These are phyloP conservation scores for Talaromyces ruber DNA, from an alignment of 495 filamentous ascomycete species.

Conservation along the genomic window DNA sequence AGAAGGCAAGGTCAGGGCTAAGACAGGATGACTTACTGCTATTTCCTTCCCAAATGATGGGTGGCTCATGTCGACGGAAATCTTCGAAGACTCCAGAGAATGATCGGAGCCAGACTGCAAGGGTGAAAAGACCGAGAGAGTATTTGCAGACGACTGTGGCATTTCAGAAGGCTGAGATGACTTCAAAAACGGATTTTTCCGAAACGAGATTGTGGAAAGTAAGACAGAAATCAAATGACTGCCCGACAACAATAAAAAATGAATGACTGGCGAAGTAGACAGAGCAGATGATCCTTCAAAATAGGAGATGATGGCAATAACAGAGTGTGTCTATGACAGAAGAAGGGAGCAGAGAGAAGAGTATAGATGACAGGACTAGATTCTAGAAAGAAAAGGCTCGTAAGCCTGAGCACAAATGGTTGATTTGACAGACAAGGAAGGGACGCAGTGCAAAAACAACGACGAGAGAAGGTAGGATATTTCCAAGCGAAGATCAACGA, in stretches of 20 bases:
- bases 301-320: slow-evolving; percentile 6
- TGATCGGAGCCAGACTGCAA: neutral
- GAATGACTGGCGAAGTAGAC: neutral
- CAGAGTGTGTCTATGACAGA: slow-evolving; percentile 13
- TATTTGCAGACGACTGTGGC: neutral
- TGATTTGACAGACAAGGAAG: slow-evolving; percentile 2
- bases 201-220: neutral
- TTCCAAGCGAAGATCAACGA: slow-evolving; percentile 1
- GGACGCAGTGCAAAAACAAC: neutral
- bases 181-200: neutral
- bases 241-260: slow-evolving; percentile 2
- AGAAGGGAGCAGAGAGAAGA: slow-evolving; percentile 11
- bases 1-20: neutral
- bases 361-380: slow-evolving; percentile 6
- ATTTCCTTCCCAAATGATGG: neutral
- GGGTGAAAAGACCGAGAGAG: neutral
- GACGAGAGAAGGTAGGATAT: neutral
- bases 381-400: neutral
- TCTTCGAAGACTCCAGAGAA: neutral
- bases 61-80: neutral
- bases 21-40: neutral
- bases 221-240: neutral
- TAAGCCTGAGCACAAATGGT: slow-evolving; percentile 1
- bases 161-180: slow-evolving; percentile 1
- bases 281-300: slow-evolving; percentile 5